Conservation (phyloP, 192 early-diverging fungal species). For the Coemansia sp. region DNA sequence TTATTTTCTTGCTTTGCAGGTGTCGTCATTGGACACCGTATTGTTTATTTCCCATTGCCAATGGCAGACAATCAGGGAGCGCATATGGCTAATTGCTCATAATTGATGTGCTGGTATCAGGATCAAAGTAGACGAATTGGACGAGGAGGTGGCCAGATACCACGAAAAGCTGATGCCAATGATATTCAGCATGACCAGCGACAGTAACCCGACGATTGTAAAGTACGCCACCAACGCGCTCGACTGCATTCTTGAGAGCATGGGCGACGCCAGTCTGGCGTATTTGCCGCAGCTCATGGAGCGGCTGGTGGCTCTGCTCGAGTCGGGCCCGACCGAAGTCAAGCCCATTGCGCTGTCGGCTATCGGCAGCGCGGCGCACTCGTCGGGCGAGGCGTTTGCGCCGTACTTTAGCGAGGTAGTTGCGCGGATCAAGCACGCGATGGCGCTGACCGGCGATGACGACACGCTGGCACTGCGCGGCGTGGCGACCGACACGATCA, state of each 20-base stretch:
- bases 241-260: slow-evolving; percentile 85
- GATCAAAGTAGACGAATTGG: slow-evolving; percentile 65
- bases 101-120: neutral
- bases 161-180: slow-evolving; percentile 82
- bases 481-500: slow-evolving; percentile 80
- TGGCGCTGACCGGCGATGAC: slow-evolving; percentile 71
- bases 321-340: slow-evolving; percentile 65
- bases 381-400: slow-evolving; percentile 62
- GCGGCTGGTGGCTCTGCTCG: slow-evolving; percentile 73
- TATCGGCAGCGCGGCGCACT: slow-evolving; percentile 89
- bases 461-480: slow-evolving; percentile 72
- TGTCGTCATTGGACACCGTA: neutral
- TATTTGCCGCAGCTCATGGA: slow-evolving; percentile 84
- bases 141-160: slow-evolving; percentile 72
- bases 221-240: slow-evolving; percentile 80
- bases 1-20: neutral
- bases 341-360: slow-evolving; percentile 79
- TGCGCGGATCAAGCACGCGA: slow-evolving; percentile 66
- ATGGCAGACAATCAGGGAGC: neutral
- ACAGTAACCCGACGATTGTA: slow-evolving; percentile 69
- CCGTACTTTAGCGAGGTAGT: slow-evolving; percentile 79
- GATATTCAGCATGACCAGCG: slow-evolving; percentile 81
- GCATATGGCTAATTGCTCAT: slow-evolving; percentile 1
- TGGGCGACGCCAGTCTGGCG: slow-evolving; percentile 74
- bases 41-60: neutral